Percentiles rank a stretch among this genome's conserved stretches.
Evolutionary conservation across 2,329 filamentous ascomycete species (phyloP).

Genomic region (Xylariaceae sp.): DNA sequence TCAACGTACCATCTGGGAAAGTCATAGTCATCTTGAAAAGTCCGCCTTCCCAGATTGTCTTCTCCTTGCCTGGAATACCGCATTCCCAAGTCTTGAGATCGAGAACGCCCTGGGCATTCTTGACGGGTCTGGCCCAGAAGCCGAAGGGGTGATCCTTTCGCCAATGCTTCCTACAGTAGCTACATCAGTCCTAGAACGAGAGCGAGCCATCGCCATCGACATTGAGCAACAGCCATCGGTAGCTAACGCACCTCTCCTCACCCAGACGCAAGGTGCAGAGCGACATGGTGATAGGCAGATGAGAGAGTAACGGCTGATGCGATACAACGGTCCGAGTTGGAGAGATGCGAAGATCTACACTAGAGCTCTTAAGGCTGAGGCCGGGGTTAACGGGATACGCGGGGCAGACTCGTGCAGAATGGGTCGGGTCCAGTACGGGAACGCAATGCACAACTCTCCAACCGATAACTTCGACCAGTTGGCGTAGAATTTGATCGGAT

Average conservation of each 20-base stretch:
- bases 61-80: constrained; percentile 90
- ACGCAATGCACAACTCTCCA: not conserved
- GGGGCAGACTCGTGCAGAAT: not conserved
- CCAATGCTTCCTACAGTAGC: constrained; percentile 76
- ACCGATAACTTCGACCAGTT: not conserved
- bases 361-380: constrained; percentile 12
- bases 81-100: constrained; percentile 97
- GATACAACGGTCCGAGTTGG: not conserved
- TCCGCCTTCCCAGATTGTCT: constrained; percentile 97
- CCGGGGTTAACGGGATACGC: not conserved
- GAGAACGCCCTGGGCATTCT: constrained; percentile 71
- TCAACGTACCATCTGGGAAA: constrained; percentile 79
- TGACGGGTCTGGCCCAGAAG: constrained; percentile 86
- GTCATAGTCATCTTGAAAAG: constrained; percentile 89
- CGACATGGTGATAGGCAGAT: constrained; percentile 55
- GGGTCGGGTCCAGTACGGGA: not conserved
- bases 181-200: constrained; percentile 12
- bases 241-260: constrained; percentile 68
- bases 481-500: too few relatives aligned
- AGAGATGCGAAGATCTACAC: not conserved
- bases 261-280: constrained; percentile 83
- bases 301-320: not conserved
- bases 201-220: not conserved
- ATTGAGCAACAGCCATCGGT: not conserved
- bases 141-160: constrained; percentile 94